Conservation (phyloP, 805 yeast species). For the Candida pini region DNA sequence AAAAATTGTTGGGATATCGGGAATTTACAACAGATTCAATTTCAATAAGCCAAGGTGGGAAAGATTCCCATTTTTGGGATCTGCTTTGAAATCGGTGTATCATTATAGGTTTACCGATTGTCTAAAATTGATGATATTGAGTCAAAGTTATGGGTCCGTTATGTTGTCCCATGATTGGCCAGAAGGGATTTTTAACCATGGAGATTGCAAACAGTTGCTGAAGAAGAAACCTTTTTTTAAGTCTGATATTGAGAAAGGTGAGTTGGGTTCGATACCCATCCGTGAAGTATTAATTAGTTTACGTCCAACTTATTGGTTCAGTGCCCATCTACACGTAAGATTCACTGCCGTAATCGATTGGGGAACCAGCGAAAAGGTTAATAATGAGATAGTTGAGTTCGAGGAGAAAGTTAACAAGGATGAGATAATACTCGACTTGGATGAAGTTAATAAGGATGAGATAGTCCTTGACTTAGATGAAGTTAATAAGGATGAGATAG, state of each 20-base stretch:
- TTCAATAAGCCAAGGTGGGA: constrained; percentile 37
- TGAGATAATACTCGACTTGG: constrained; percentile 6
- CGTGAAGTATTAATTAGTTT: constrained; percentile 46
- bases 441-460: no score
- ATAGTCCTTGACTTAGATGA: no score
- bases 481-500: no score
- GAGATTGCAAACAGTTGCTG: constrained; percentile 48
- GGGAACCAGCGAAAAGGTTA: constrained; percentile 11
- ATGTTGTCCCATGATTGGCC: constrained; percentile 96
- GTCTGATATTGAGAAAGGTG: constrained; percentile 51
- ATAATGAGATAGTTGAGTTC: constrained; percentile 26
- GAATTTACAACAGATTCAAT: constrained; percentile 62
- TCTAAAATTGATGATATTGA: constrained; percentile 44
- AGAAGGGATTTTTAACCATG: constrained; percentile 61
- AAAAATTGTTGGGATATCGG: constrained; percentile 76
- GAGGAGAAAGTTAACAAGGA: constrained; percentile 13
- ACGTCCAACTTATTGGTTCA: constrained; percentile 73
- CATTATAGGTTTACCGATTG: constrained; percentile 68
- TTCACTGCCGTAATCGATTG: constrained; percentile 51
- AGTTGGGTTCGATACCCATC: constrained; percentile 70
- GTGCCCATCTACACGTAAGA: constrained; percentile 82
- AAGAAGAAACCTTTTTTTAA: constrained; percentile 60
- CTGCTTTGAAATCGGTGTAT: constrained; percentile 53
- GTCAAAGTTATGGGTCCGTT: constrained; percentile 36
- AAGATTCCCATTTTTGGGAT: constrained; percentile 41